These are phyloP conservation scores for Eutypella sp. DNA, from an alignment of 2,329 filamentous ascomycete genomes.

Conservation along the genomic window DNA sequence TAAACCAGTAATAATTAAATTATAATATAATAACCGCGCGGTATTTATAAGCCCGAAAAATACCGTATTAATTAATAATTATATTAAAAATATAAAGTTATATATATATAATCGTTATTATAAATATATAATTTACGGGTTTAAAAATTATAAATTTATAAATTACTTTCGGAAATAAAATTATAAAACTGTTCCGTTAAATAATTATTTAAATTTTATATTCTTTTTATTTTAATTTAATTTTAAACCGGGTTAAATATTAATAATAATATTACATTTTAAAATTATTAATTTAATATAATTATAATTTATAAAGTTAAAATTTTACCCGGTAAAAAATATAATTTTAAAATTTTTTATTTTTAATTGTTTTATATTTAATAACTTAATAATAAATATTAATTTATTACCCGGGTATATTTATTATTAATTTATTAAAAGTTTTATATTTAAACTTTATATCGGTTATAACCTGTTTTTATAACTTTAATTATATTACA, in stretches of 20 bases:
- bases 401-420: too few species aligned
- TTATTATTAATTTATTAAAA: too few species aligned
- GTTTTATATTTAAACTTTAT: not conserved
- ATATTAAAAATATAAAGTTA: not conserved
- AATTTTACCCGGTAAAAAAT: not conserved
- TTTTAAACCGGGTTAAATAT: too few species aligned
- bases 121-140: too few species aligned
- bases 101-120: not conserved
- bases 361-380: not conserved
- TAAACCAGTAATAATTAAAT: not conserved
- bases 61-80: not conserved
- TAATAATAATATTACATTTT: not conserved
- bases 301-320: not conserved
- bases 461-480: not conserved
- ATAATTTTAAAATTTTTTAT: not conserved
- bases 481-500: not conserved
- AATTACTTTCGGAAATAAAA: too few species aligned
- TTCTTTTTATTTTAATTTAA: not conserved
- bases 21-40: not conserved
- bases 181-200: not conserved
- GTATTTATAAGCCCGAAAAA: not conserved
- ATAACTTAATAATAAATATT: too few species aligned
- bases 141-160: not conserved
- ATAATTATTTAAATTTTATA: not conserved
- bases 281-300: not conserved